Evolutionary conservation across 2,329 filamentous ascomycete genomes (phyloP).

Genomic region (Cucurbitaria berberidis): DNA sequence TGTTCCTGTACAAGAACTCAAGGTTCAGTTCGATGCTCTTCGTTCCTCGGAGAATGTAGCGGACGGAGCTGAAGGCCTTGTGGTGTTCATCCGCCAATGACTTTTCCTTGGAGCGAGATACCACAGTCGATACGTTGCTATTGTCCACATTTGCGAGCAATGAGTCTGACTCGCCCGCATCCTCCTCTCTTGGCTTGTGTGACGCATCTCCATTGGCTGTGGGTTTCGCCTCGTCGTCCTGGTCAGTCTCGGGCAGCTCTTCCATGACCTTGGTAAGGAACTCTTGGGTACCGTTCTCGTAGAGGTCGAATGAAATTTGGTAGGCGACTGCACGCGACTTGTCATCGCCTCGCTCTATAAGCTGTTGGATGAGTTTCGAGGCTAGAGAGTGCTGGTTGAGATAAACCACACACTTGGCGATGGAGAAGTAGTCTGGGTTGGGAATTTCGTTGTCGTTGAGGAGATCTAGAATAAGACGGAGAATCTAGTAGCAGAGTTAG

Average conservation of each 20-base stretch:
- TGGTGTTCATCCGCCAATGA: constrained; percentile 57
- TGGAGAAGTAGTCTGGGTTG: constrained; percentile 94
- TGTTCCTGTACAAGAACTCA: constrained; percentile 95
- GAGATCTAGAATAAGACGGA: constrained; percentile 92
- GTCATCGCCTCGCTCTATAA: constrained; percentile 79
- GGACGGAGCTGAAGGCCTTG: constrained; percentile 63
- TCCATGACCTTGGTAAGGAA: constrained; percentile 90
- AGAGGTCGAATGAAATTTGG: constrained; percentile 96
- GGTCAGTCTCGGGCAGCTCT: constrained; percentile 66
- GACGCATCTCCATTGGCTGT: constrained; percentile 50
- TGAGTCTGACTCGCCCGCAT: constrained; percentile 64
- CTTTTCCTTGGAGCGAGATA: constrained; percentile 52
- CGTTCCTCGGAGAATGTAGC: constrained; percentile 77
- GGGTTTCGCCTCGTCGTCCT: constrained; percentile 54
- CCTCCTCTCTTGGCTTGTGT: constrained; percentile 46
- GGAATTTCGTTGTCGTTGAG: constrained; percentile 92
- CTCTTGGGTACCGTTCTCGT: constrained; percentile 98
- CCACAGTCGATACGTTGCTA: constrained; percentile 59
- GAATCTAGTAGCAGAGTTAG: constrained; percentile 62
- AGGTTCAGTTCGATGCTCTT: constrained; percentile 95
- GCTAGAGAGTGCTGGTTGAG: constrained; percentile 91
- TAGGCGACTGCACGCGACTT: constrained; percentile 86
- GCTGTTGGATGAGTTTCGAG: constrained; percentile 79
- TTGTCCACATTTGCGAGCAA: constrained; percentile 62
- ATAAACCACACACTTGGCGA: constrained; percentile 97